Evolutionary conservation across 495 filamentous ascomycete species (phyloP), one percentile per base, ranked within the genome.

Genomic region (Aspergillus steynii): DNA sequence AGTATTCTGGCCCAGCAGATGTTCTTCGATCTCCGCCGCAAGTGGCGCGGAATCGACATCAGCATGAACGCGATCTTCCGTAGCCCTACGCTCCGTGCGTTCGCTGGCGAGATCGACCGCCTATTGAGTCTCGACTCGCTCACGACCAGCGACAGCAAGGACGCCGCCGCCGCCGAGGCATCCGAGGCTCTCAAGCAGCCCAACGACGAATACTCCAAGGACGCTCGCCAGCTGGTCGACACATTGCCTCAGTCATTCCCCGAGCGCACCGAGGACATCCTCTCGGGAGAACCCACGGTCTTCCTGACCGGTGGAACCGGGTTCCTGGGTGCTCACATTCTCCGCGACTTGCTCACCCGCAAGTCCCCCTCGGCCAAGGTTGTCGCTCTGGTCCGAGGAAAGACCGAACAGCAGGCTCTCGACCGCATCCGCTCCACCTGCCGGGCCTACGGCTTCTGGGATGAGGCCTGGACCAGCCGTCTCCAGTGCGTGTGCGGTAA

Each of bases 291-390:
- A 46, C 69, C 81, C 5, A 93, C 87, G 0, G 78, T 94, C 25
- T 88, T 99, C 68, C 78, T 97, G 5, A 97, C 95, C 14, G 95
- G 94, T 32, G 92, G 90, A 0, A 97, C 95, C 34, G 94, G 94
- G 8, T 98, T 97, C 78, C 73, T 97, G 6, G 95, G 95, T 27
- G 86, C 90, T 0, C 93, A 90, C 62, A 83, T 97, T 27, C 79
- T 98, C 6, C 82, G 77, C 20, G 91, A 96, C 31, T 71, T 97
- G 9, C 80, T 97, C 0, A 78, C 80, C 12, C 81, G 89, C 42
- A 78, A 76, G 32, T 71, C 77, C 1, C 82, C 81, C n/a, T 72
- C 66, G 3, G 75, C 86, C 5, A 88, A 84, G 68, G 82, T 97
- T n/a, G 83, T 96, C 52, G 85, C 86, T 3, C 88, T 92, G 56